phyloP scores from a whole-genome alignment of 179 eudicot genomes.

The Actinidia polygama region DNA sequence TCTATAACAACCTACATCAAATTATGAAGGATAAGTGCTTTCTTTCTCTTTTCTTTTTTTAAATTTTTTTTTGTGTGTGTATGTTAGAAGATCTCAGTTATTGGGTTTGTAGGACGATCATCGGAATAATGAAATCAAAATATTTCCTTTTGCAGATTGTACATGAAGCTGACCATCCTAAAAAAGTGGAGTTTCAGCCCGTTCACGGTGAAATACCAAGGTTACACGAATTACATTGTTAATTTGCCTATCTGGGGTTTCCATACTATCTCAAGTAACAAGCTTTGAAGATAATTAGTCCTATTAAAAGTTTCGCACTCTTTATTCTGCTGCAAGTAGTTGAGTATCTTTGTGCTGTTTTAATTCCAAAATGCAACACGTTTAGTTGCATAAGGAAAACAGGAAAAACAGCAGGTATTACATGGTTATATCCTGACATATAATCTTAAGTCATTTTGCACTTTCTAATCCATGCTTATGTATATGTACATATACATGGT shows the following conservation, averaged over 20 bases:
- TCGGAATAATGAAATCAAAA: not conserved
- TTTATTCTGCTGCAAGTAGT: not conserved
- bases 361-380: not conserved
- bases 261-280: not conserved
- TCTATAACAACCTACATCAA: not conserved
- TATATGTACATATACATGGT: not conserved
- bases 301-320: not conserved
- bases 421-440: not conserved
- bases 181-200: not conserved
- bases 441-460: not conserved
- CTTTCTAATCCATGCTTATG: not conserved
- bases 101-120: not conserved
- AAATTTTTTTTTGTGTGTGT: not conserved
- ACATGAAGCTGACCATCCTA: not conserved
- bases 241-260: not conserved
- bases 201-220: not conserved
- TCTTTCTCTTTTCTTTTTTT: not conserved
- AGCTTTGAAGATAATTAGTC: not conserved
- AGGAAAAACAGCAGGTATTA: not conserved
- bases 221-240: not conserved
- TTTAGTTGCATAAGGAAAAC: not conserved
- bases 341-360: not conserved
- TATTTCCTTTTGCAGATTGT: slow-evolving; percentile 6
- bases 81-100: not conserved
- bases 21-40: not conserved